Evolutionary conservation across 164 flowering plant genomes (phyloP), one percentile per base, ranked within the genome.

Genomic region (Akebia trifoliata): DNA sequence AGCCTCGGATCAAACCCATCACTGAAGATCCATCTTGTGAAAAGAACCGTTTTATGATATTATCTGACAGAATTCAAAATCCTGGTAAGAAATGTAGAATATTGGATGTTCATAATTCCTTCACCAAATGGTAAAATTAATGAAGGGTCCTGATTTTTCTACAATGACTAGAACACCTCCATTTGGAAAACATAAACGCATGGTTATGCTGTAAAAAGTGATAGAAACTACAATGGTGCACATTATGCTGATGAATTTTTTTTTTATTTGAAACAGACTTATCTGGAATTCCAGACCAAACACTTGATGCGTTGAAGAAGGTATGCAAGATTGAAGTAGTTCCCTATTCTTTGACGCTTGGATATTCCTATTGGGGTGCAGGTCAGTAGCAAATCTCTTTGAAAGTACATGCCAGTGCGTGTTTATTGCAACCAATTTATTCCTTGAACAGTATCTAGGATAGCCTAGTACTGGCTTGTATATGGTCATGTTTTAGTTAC

Each of bases 341-440:
- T 57, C 91, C 97, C 6, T 75, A 94, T 73, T 81, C 88, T 0
- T 8, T 90, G 55, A 83, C 81, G 0, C 96, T 94, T 68, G 99
- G 95, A 14, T 94, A 94, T 74, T 82, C 99, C 36, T 90, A 90
- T 44, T 94, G 97, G 99, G 72, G 82, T 54, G 91, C 95, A 74
- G 97, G 97, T 94, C 21, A 60, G 71, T 58, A 28, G 31, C 29
- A 20, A 9, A 53, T 51, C 20, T 54, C 52, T 15, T 36, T 9
- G 21, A 34, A 32, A 62, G 12, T 42, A 58, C 22, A 10, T n/a
- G 38, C n/a, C n/a, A n/a, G n/a, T n/a, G n/a, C n/a, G n/a, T n/a
- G n/a, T n/a, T n/a, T n/a, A n/a, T n/a, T n/a, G n/a, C n/a, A 22
- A 8, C 20, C n/a, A 21, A 22, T 17, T 25, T 25, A 29, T 46